phyloP scores from a whole-genome alignment of 78 protist genomes.

The Tieghemostelium lacteum region DNA sequence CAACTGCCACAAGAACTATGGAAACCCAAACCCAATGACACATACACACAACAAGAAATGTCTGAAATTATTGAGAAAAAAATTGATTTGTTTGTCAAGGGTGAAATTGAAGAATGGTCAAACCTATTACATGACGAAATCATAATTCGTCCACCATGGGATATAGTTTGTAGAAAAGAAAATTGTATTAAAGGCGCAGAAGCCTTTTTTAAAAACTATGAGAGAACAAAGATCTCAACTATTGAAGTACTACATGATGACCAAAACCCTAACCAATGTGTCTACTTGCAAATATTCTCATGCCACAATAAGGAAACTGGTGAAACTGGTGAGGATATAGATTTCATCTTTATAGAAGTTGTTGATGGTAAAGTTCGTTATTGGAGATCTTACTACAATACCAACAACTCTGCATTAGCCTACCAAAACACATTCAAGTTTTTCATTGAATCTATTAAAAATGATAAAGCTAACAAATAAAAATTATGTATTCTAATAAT shows the following conservation, averaged over 20 bases:
- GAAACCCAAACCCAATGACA: neutral
- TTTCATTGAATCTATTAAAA: slow-evolving; percentile 12
- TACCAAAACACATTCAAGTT: slow-evolving; percentile 1
- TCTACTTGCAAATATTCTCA: slow-evolving; percentile 43
- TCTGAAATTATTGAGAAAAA: slow-evolving; percentile 9
- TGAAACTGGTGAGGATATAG: slow-evolving; percentile 46
- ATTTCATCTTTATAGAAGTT: slow-evolving; percentile 10
- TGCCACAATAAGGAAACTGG: slow-evolving; percentile 13
- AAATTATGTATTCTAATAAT: neutral
- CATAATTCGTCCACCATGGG: slow-evolving; percentile 33
- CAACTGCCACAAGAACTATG: slow-evolving; percentile 8
- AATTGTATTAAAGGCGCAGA: slow-evolving; percentile 6
- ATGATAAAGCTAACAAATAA: neutral
- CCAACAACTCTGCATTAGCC: neutral
- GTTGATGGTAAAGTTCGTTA: slow-evolving; percentile 16
- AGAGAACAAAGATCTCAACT: neutral
- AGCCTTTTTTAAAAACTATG: slow-evolving; percentile 1
- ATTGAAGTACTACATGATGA: slow-evolving; percentile 43
- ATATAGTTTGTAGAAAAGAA: neutral
- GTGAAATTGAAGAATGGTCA: slow-evolving; percentile 2
- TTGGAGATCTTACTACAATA: slow-evolving; percentile 48
- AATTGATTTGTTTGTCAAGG: neutral
- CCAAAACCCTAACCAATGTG: slow-evolving; percentile 11
- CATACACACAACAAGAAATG: neutral
- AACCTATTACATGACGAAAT: neutral